Base-by-base conservation (phyloP, 169 alveolate genomes). In the Theileria sp. region DNA sequence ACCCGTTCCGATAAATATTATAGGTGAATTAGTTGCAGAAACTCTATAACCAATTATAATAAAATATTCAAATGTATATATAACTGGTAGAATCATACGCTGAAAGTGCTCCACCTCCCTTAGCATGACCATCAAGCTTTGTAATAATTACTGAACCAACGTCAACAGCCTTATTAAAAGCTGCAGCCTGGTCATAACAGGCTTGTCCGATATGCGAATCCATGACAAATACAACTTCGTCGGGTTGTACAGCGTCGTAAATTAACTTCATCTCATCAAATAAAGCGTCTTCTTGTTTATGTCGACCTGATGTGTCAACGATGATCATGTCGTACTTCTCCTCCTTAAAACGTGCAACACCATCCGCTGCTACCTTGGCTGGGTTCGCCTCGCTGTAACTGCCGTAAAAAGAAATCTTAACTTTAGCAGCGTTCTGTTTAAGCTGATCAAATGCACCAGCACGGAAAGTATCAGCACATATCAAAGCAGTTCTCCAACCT, bases 81-180 rank as follows among this genome's bases (percentile, higher is more conserved):
- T 58, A 19, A 50, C 38, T 32, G 21, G 15, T 44, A 5, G 51
- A 7, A 0, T 3, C 58, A 21, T 66, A 66, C 81, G 99, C 99
- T 3, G 99, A 96, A 17, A 98, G 92, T 0, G 99, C 99, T 15
- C 99, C 99, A n/a, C 99, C 99, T n/a, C 99, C 99, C 88, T 97
- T 97, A 1, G 99, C 99, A 75, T 98, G 99, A 49, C 99, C 99
- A 88, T 98, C 99, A n/a, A 98, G 92, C 86, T 98, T 98, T 23
- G 99, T 98, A 78, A 98, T 93, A 84, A 98, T 97, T 15, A 98
- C 99, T 79, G 98, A 93, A n/a, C 99, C 99, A 44, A 98, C 98
- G 72, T 93, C 94, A 34, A 97, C 98, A 10, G 99, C 97, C 25
- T 94, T 94, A 83, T 96, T 94, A 92, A 98, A 98, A 15, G 99